Base-by-base conservation (phyloP, 2,329 filamentous ascomycete genomes). In the Diplodia sapinea region DNA sequence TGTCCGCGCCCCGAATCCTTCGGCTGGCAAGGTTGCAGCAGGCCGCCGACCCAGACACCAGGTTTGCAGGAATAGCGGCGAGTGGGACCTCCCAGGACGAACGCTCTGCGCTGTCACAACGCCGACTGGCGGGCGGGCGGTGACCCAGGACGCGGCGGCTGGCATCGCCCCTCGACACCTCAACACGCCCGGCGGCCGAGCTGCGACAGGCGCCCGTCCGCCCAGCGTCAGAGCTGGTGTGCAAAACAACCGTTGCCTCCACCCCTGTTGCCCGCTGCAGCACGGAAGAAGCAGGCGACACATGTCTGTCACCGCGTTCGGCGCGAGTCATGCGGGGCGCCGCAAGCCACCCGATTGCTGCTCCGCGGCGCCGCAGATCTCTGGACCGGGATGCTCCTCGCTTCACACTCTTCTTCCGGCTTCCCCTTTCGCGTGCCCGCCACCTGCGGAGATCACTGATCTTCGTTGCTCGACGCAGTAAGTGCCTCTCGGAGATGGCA, bases 241-340 rank as follows among this genome's bases (percentile, higher is more conserved):
- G 59, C 59, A 63, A 63, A 63, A 63, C 59, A 62, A 50, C 57
- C 57, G 57, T 36, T 36, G 57, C 11, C n/a, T 49, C 23, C 43
- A 63, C 38, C 31, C 50, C 59, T 40, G 31, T 29, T 51, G 59
- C 59, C 59, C 23, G 26, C 36, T 63, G 47, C 59, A 51, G 47
- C 47, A 20, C 59, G 59, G 43, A 63, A 63, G 51, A 52, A 63
- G 59, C 59, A 63, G 12, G 20, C 29, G 26, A 31, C 59, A 51
- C 59, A 63, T 51, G 47, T 51, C 31, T 63, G 59, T 38, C 40
- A 38, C 43, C 56, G 56, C 13, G 23, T 31, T 52, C 17, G 59
- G 49, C 38, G 50, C 62, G 62, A 65, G 62, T 65, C 62, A 65
- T 65, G 62, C 62, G 50, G 51, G 51, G 50, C 62, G 23, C 49